Base-by-base conservation (phyloP, 2,329 filamentous ascomycete species). In the Phoma sp. region DNA sequence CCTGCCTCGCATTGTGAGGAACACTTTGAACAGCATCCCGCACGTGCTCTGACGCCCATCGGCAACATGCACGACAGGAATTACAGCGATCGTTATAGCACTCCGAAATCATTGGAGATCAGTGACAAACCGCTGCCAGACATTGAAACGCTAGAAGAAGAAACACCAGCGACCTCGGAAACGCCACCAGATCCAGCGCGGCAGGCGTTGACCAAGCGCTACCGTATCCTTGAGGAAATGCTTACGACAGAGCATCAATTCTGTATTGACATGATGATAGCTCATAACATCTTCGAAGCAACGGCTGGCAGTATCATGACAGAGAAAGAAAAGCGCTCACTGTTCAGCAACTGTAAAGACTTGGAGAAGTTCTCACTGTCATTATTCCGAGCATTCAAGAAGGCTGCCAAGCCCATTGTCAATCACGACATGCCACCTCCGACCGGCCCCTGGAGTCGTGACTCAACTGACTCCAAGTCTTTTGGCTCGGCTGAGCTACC, bases 281-380 rank as follows among this genome's bases (percentile, higher is more conserved):
- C 96, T 2, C 92, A 96, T 68, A 93, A 98, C 69, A 98, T 99
- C 48, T 99, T 98, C 81, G 96, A 96, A 75, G 92, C 91, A 36
- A 98, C 95, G 0, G 91, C 92, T 1, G 87, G 90, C 50, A 86
- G 91, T 7, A 86, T 92, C 59, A 84, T 97, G 23, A 91, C 90
- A 36, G 80, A 85, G 34, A 90, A 93, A 60, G 96, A 96, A 59
- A 88, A 96, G 66, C 96, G 93, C 71, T 83, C 90, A 11, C 86
- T 99, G 14, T 99, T 99, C 74, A 89, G 92, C 59, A 99, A 99
- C 69, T 93, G 90, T 4, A 90, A 95, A 65, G 90, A 96, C 66
- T 88, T 99, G 50, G 91, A 96, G 56, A 84, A 86, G 25, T 97
- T 99, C 65, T 93, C 96, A 33, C 53, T 68, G 17, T 88, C 90